Conservation (phyloP, 257 asterid species). For the Solanum lycopersicoides region DNA sequence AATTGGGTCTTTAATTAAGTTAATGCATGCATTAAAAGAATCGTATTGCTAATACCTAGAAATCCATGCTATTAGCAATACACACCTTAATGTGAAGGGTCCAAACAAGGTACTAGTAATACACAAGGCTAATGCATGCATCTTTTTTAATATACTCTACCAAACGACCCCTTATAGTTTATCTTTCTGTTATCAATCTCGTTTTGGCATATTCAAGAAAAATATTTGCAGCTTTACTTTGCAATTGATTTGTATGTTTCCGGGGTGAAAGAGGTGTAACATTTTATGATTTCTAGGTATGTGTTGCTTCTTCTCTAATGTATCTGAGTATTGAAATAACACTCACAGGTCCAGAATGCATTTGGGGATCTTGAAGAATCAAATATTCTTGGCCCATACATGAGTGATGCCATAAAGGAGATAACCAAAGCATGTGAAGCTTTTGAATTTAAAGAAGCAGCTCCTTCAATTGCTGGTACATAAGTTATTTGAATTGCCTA, state of each 20-base stretch:
- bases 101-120: too few relatives aligned
- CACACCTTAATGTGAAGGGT: too few relatives aligned
- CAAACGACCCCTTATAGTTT: not conserved
- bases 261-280: not conserved
- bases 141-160: too few relatives aligned
- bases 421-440: conserved; percentile 70
- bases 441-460: conserved; percentile 89
- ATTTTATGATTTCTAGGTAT: not conserved
- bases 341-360: conserved; percentile 59
- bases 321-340: not conserved
- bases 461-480: conserved; percentile 82
- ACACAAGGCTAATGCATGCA: too few relatives aligned
- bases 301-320: not conserved
- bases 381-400: conserved; percentile 67
- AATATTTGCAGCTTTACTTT: not conserved
- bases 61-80: too few relatives aligned
- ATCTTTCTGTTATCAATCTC: not conserved
- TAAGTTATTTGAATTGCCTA: not conserved
- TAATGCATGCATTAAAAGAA: too few relatives aligned
- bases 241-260: not conserved
- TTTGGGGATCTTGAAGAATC: conserved; percentile 85
- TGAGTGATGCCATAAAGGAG: conserved; percentile 80
- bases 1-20: too few relatives aligned
- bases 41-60: too few relatives aligned
- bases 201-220: not conserved